Evolutionary conservation across 768 basidiomycete species (phyloP), one percentile per base, ranked within the genome.

Genomic region (Tricholoma furcatifolium): DNA sequence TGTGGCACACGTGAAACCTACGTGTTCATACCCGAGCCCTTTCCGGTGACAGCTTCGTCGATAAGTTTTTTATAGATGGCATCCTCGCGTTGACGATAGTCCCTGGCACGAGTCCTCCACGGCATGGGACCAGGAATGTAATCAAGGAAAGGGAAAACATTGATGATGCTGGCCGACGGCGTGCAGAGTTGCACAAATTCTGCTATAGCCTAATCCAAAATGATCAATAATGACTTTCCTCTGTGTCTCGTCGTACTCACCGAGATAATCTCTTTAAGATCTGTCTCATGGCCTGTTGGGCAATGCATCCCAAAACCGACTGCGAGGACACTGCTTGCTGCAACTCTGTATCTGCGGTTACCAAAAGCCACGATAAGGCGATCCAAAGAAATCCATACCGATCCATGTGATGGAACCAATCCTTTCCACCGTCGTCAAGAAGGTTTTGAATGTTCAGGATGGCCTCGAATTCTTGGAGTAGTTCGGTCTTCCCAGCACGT

Each of bases 381-480:
- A 1, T 18, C 5, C 12, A 9, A 12, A 10, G 18, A 41, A 14
- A 31, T 7, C 4, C 8, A 35, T 43, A 43, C 49, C 49, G 49
- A 23, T 43, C 32, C 10, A 51, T 51, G 18, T 51, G 50, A 20
- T 51, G 42, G 6, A 27, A 50, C 49, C 50, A 51, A 31, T 51
- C 35, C 17, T 51, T 51, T 35, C 42, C 42, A 18, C 42, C 42
- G 9, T 51, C 50, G 4, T 51, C 50, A 2, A 51, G 50, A 10
- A 51, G 34, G 32, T 43, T 36, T 21, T 43, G 42, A 17, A 51
- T 36, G 34, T 51, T 43, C 18, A 51, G 11, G 14, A 32, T 12
- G 15, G 50, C 50, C 15, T 51, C 42, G n/a, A 43, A 51, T 27
- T 51, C 12, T 9, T 51, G 49, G 14, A 50, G 49, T 7, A 40